A percentile compares a stretch with the other conserved stretches of the same genome.
These are phyloP conservation scores for Chytriomyces sp. DNA, from an alignment of 192 early-diverging fungal species.

Conservation along the genomic window DNA sequence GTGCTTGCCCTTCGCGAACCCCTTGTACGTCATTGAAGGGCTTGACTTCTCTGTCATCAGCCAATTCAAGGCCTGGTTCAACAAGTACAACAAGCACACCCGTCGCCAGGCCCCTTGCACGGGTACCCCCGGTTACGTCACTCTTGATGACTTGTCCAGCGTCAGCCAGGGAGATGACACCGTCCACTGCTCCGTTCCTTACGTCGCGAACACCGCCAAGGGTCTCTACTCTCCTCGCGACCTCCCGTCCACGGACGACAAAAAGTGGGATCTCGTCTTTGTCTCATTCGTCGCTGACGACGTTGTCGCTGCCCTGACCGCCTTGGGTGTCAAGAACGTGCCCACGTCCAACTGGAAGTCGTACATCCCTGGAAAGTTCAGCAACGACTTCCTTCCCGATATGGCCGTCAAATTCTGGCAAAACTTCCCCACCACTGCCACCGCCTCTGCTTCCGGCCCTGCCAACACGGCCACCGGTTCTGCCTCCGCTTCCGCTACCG, in stretches of 20 bases:
- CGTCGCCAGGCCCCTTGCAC: constrained; percentile 24
- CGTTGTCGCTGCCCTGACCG: constrained; percentile 8
- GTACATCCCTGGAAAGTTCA: neutral
- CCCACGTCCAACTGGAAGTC: no score
- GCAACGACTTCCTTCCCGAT: constrained; percentile 2
- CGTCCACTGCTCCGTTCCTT: constrained; percentile 43
- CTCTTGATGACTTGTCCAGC: constrained; percentile 46
- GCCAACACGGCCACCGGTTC: neutral
- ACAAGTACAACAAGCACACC: constrained; percentile 36
- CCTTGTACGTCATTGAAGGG: constrained; percentile 38
- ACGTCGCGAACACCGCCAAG: constrained; percentile 11
- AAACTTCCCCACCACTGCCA: neutral
- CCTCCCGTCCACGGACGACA: constrained; percentile 5
- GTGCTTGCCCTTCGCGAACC: constrained; percentile 48
- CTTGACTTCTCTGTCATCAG: constrained; percentile 44
- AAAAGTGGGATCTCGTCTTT: constrained; percentile 35
- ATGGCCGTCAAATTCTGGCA: constrained; percentile 22
- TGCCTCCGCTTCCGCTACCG: no score
- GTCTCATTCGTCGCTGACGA: constrained; percentile 46
- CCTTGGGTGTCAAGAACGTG: neutral
- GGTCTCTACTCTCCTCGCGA: constrained; percentile 37
- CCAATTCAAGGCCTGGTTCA: constrained; percentile 36
- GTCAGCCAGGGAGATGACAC: constrained; percentile 54
- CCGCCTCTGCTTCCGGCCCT: neutral
- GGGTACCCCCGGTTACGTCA: constrained; percentile 50